Conservation (phyloP, 1,139 yeast species). For the Saccharomyces hybrid region DNA sequence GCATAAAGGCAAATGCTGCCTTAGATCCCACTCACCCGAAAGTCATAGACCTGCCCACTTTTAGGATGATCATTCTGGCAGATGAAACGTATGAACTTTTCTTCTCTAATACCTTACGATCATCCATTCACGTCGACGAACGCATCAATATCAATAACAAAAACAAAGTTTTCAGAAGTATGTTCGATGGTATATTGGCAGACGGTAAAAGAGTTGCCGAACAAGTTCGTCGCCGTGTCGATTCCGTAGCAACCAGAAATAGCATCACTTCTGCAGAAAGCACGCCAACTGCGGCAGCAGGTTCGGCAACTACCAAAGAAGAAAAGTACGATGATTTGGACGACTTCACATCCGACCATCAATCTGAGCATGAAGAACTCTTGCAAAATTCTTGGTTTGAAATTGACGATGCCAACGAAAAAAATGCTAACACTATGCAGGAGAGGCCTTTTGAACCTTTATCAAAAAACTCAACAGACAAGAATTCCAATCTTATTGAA, state of each 20-base stretch:
- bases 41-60: slow-evolving; percentile 73
- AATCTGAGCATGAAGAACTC: slow-evolving; percentile 12
- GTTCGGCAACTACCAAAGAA: slow-evolving; percentile 4
- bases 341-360: slow-evolving; percentile 13
- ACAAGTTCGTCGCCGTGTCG: slow-evolving; percentile 82
- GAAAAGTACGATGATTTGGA: slow-evolving; percentile 12
- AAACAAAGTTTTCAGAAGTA: slow-evolving; percentile 65
- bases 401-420: slow-evolving; percentile 8
- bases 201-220: slow-evolving; percentile 89
- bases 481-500: slow-evolving; percentile 11
- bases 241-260: slow-evolving; percentile 36
- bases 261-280: slow-evolving; percentile 17
- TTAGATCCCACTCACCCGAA: slow-evolving; percentile 74
- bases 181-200: slow-evolving; percentile 86
- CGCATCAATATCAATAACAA: slow-evolving; percentile 41
- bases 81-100: slow-evolving; percentile 87
- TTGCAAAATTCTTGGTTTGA: slow-evolving; percentile 14
- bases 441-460: slow-evolving; percentile 9
- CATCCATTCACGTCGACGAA: slow-evolving; percentile 61
- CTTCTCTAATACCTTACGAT: slow-evolving; percentile 59
- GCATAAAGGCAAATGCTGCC: slow-evolving; percentile 61
- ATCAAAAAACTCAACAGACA: slow-evolving; percentile 5
- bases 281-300: slow-evolving; percentile 3
- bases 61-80: slow-evolving; percentile 89
- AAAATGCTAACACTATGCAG: slow-evolving; percentile 1